Evolutionary conservation across 2,329 filamentous ascomycete species (phyloP), one percentile per base, ranked within the genome.

Genomic region (Aspergillus oerlinghausenensis): DNA sequence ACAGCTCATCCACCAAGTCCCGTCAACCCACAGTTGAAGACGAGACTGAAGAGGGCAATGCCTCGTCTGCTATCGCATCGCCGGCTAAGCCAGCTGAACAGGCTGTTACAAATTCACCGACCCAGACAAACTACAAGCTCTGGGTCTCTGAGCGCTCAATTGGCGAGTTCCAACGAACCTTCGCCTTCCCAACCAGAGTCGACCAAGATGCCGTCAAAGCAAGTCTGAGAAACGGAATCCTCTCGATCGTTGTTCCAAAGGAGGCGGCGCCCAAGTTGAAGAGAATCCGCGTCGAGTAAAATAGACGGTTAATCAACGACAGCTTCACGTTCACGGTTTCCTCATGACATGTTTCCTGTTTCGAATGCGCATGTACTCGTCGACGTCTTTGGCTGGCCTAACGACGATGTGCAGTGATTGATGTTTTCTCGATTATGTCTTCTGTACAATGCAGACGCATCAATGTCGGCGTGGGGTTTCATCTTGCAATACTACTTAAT

Each of bases 181-280:
- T 86, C 69, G 76, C 72, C 52, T 86, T 86, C 73, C 79, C 83
- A 1, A 72, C 74, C 1, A 73, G 79, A 21, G 78, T 86, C 28
- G 78, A 86, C 61, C 82, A 85, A 67, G 81, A 86, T 51, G 73
- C 68, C 21, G 83, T 86, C 60, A 83, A 79, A 68, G 83, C 83
- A 7, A 81, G 75, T 57, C 66, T 86, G 69, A 84, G 80, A 74
- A 79, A 86, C 64, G 83, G 83, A 11, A 79, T 86, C 50, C 69
- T 86, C 53, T 79, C 74, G 28, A 76, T 86, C 32, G 63, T 79
- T 14, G 78, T 86, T 6, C 83, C 83, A 0, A 85, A 86, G 70
- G 77, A 79, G 50, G 63, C 76, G 52, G 75, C 75, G 17, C 78
- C 78, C 9, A 72, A 73, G 56, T 65, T 75, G 38, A 80, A 80